Conservation (phyloP, 2,329 filamentous ascomycete genomes). For the Neocatenulostroma microsporum region DNA sequence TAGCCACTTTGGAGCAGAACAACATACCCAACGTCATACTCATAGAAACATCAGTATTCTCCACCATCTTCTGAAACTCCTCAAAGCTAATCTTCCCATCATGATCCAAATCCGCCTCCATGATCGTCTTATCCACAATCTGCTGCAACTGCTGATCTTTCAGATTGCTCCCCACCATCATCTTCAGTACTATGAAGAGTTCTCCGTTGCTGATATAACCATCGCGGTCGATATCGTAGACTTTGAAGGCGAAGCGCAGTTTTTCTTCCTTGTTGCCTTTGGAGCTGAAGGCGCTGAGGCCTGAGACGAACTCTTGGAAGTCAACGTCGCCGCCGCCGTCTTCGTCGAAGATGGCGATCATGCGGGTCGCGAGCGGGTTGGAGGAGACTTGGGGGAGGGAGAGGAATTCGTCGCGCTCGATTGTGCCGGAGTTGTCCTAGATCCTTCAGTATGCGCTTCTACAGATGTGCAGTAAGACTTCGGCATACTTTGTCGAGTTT, state of each 20-base stretch:
- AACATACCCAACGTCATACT: slow-evolving; percentile 58
- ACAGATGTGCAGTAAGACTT: neutral
- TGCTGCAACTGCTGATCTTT: slow-evolving; percentile 98
- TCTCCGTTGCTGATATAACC: slow-evolving; percentile 98
- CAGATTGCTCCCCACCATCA: slow-evolving; percentile 99
- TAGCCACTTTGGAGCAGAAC: neutral
- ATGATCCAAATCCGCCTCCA: slow-evolving; percentile 93
- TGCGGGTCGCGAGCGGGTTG: slow-evolving; percentile 92
- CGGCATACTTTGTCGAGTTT: slow-evolving; percentile 88
- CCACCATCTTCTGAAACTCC: slow-evolving; percentile 98
- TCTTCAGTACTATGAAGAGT: slow-evolving; percentile 98
- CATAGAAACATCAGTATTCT: slow-evolving; percentile 71
- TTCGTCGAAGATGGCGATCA: slow-evolving; percentile 99
- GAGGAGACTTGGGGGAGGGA: slow-evolving; percentile 95
- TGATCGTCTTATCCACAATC: slow-evolving; percentile 99
- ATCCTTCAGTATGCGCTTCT: no score
- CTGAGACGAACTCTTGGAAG: slow-evolving; percentile 97
- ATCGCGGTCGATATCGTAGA: slow-evolving; percentile 98
- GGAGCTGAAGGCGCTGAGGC: slow-evolving; percentile 88
- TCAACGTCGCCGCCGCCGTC: slow-evolving; percentile 96
- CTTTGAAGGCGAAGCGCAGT: slow-evolving; percentile 94
- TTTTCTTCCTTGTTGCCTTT: slow-evolving; percentile 99
- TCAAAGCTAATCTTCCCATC: slow-evolving; percentile 99
- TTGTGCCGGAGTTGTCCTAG: slow-evolving; percentile 96
- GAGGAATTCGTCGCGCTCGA: slow-evolving; percentile 97